A percentile compares a stretch with the other conserved stretches of the same genome.
Conservation (phyloP, 164 flowering plant species). For the Euptelea pleiosperma region DNA sequence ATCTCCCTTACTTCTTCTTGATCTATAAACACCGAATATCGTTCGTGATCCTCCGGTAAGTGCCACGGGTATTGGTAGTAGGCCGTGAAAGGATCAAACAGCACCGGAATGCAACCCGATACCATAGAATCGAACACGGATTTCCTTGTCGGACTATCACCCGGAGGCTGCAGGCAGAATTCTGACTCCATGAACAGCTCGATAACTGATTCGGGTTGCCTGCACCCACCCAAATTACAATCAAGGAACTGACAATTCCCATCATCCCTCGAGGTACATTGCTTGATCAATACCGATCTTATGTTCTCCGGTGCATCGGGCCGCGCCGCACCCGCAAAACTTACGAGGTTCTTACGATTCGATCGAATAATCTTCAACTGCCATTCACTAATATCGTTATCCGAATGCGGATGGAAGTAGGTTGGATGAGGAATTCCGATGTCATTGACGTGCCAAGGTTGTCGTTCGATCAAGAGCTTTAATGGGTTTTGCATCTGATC, state of each 20-base stretch:
- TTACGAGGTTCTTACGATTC: slow-evolving; percentile 34
- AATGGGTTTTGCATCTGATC: slow-evolving; percentile 58
- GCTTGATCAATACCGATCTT: slow-evolving; percentile 51
- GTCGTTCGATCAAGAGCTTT: slow-evolving; percentile 70
- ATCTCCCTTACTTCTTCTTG: slow-evolving; percentile 51
- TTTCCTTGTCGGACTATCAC: slow-evolving; percentile 78
- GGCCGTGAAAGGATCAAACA: slow-evolving; percentile 73
- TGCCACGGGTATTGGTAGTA: slow-evolving; percentile 90
- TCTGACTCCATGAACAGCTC: slow-evolving; percentile 63
- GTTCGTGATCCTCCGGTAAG: slow-evolving; percentile 54
- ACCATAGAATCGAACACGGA: slow-evolving; percentile 77
- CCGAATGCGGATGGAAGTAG: slow-evolving; percentile 67
- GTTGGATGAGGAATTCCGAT: slow-evolving; percentile 81
- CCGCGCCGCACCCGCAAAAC: slow-evolving; percentile 70
- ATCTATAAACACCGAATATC: slow-evolving; percentile 63
- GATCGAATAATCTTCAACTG: slow-evolving; percentile 41
- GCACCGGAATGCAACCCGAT: slow-evolving; percentile 84
- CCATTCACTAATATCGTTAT: slow-evolving; percentile 54
- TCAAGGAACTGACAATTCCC: slow-evolving; percentile 43
- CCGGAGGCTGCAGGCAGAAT: slow-evolving; percentile 85
- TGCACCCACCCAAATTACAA: slow-evolving; percentile 44
- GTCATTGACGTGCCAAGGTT: slow-evolving; percentile 73
- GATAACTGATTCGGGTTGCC: slow-evolving; percentile 38
- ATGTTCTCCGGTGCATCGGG: slow-evolving; percentile 47
- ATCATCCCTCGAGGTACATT: slow-evolving; percentile 34